Evolutionary conservation across 140 eudicot species (phyloP).

Genomic region (Erigeron philadelphicus): DNA sequence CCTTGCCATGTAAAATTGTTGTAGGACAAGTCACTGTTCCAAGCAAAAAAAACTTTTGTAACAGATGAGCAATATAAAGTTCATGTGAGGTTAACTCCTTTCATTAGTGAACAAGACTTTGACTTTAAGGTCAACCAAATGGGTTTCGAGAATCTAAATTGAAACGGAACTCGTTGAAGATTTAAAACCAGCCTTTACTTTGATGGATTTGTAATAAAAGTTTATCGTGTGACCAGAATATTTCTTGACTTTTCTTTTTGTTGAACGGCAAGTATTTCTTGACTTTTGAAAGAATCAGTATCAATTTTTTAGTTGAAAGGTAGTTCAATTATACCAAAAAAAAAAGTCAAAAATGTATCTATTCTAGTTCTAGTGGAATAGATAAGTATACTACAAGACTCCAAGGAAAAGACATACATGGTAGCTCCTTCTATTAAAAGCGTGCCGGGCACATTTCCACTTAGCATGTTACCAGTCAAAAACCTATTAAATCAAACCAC

Average conservation of each 20-base stretch:
- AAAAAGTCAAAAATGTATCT: not conserved
- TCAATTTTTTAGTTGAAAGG: not conserved
- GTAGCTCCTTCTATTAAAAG: slow-evolving; percentile 60
- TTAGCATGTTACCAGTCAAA: slow-evolving; percentile 48
- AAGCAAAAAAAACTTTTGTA: not conserved
- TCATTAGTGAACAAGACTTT: too few species aligned
- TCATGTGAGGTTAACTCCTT: not conserved
- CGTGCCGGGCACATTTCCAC: slow-evolving; percentile 59
- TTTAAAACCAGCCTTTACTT: not conserved
- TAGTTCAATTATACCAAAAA: not conserved
- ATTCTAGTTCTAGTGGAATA: not conserved
- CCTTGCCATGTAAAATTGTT: slow-evolving; percentile 71
- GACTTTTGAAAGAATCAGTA: not conserved
- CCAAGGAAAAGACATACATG: slow-evolving; percentile 45
- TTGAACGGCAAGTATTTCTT: not conserved
- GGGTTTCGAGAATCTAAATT: not conserved
- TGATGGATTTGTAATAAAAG: not conserved
- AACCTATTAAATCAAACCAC: slow-evolving; percentile 10
- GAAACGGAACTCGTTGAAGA: not conserved
- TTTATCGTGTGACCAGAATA: not conserved
- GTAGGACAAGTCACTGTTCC: slow-evolving; percentile 65
- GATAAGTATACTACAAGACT: slow-evolving; percentile 4
- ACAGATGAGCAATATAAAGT: not conserved
- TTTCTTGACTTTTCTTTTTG: not conserved
- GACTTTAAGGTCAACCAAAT: not conserved